These are phyloP conservation scores for Raffaelea arxii DNA, from an alignment of 2,329 filamentous ascomycete species.

Conservation along the genomic window DNA sequence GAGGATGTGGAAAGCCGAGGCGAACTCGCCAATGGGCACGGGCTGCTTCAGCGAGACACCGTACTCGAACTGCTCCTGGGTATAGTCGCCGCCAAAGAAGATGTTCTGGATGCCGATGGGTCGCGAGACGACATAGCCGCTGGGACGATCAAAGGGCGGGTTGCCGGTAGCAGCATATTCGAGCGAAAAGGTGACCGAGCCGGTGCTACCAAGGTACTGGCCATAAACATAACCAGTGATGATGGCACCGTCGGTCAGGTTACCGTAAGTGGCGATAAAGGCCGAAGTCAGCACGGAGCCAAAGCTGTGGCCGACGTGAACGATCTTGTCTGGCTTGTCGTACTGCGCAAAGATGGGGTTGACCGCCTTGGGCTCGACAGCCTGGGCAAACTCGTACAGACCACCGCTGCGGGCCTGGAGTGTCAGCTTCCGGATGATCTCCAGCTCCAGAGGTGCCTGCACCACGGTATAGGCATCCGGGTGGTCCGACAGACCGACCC, in stretches of 20 bases:
- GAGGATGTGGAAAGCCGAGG: not conserved
- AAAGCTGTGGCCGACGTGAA: slow-evolving; percentile 14
- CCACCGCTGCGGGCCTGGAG: slow-evolving; percentile 23
- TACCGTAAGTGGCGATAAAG: slow-evolving; percentile 19
- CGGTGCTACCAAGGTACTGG: slow-evolving; percentile 1
- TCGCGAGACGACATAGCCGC: not conserved
- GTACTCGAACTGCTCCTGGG: not conserved
- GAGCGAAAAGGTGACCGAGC: slow-evolving; percentile 1
- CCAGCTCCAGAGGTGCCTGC: slow-evolving; percentile 26
- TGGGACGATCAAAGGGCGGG: not conserved
- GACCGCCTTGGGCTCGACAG: slow-evolving; percentile 3
- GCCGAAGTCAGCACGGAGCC: slow-evolving; percentile 18
- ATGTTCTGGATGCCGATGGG: slow-evolving; percentile 2
- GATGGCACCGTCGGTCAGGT: slow-evolving; percentile 26
- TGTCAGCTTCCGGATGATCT: slow-evolving; percentile 27
- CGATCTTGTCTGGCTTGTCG: slow-evolving; percentile 19
- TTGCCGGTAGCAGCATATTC: slow-evolving; percentile 3
- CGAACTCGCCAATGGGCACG: slow-evolving; percentile 4
- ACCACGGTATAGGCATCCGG: slow-evolving; percentile 28
- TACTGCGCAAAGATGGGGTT: slow-evolving; percentile 10
- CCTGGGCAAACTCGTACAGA: slow-evolving; percentile 16
- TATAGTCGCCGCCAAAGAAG: slow-evolving; percentile 1
- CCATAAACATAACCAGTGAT: slow-evolving; percentile 25
- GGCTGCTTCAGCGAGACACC: slow-evolving; percentile 2
- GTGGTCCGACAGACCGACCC: slow-evolving; percentile 24